A percentile compares a stretch with the other conserved stretches of the same genome.
Evolutionary conservation across 78 protist species (phyloP).

Genomic region (Creolimax fragrantissima): DNA sequence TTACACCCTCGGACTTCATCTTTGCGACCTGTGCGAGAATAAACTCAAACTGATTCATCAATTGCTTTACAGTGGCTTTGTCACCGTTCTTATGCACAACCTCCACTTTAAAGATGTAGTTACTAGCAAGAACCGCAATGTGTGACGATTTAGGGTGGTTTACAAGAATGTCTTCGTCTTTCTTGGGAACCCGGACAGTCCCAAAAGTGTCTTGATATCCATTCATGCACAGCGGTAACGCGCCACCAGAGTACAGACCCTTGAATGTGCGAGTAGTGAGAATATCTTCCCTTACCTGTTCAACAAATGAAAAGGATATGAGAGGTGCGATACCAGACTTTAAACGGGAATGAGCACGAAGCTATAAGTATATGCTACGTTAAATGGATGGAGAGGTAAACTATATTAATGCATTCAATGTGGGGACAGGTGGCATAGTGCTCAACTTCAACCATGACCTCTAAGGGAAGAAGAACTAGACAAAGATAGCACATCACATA

Average conservation of each 20-base stretch:
- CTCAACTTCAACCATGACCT: no score
- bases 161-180: neutral
- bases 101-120: neutral
- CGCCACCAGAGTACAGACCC: neutral
- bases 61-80: neutral
- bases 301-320: no score
- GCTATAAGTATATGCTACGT: no score
- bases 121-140: neutral
- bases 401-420: no score
- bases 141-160: neutral
- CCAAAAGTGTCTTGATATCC: neutral
- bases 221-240: neutral
- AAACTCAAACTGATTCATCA: neutral
- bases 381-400: no score
- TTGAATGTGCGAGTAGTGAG: neutral
- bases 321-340: no score
- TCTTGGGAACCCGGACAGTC: neutral
- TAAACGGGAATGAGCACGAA: no score
- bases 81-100: neutral
- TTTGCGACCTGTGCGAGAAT: neutral
- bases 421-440: no score
- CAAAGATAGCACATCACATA: no score
- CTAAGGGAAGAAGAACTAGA: no score
- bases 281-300: neutral
- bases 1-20: neutral